Percentiles rank a stretch among this genome's conserved stretches.
phyloP scores from a whole-genome alignment of 2,329 filamentous ascomycete genomes.

The Ophiostoma angusticollis region DNA sequence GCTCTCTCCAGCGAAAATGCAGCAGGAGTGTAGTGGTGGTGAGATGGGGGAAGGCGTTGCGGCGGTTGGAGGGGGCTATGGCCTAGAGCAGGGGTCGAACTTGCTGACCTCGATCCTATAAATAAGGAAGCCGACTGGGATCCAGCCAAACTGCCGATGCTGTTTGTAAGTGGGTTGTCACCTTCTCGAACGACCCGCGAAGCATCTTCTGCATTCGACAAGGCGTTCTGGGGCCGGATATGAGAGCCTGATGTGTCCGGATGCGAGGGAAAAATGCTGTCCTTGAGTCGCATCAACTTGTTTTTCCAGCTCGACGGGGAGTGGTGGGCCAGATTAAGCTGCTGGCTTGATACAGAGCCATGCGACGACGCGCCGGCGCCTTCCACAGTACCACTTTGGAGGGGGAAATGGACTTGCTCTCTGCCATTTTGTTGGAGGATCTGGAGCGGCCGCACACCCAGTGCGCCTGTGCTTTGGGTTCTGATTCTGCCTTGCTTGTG shows the following conservation, averaged over 20 bases:
- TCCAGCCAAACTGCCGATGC: conserved; percentile 10
- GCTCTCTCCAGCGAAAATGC: background rate
- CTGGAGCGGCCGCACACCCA: conserved; percentile 18
- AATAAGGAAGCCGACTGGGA: conserved; percentile 14
- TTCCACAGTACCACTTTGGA: background rate
- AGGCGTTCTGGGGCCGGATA: background rate
- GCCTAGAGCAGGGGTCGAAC: conserved; percentile 20
- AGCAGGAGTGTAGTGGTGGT: background rate
- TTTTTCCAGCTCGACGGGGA: conserved; percentile 21
- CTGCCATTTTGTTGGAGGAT: conserved; percentile 16
- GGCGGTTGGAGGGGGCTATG: conserved; percentile 19
- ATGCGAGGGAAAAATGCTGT: conserved; percentile 13
- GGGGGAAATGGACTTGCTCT: background rate
- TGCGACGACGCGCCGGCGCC: background rate
- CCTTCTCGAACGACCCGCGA: too few species aligned
- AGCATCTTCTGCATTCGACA: background rate
- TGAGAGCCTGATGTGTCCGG: background rate
- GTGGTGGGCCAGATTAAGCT: conserved; percentile 16
- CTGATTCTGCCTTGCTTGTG: background rate
- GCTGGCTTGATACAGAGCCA: conserved; percentile 13
- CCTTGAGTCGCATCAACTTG: conserved; percentile 19
- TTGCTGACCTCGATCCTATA: conserved; percentile 20
- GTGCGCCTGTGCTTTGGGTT: conserved; percentile 12
- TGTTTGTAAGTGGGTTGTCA: background rate
- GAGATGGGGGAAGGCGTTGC: conserved; percentile 7